phyloP scores from a whole-genome alignment of 148 eudicot species.

The Vaccinium macrocarpon region DNA sequence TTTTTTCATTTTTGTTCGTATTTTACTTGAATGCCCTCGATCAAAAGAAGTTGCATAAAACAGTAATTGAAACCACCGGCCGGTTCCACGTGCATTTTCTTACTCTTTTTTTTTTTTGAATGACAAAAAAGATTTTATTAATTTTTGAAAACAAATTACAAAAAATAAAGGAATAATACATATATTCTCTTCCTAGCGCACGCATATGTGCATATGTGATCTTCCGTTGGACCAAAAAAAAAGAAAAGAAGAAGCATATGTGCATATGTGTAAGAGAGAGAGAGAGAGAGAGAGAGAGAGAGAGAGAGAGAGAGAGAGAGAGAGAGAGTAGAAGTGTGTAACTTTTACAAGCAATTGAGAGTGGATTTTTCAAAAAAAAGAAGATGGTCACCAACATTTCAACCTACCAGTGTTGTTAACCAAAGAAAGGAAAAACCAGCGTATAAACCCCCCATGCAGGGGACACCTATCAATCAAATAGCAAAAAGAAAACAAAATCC shows the following conservation, averaged over 20 bases:
- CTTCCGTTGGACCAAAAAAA: too few relatives aligned
- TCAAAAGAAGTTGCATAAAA: too few relatives aligned
- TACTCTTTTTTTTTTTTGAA: too few relatives aligned
- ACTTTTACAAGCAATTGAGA: neutral
- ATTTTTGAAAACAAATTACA: too few relatives aligned
- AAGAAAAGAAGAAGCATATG: too few relatives aligned
- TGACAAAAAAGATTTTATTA: too few relatives aligned
- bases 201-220: too few relatives aligned
- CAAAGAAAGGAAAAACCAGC: slow-evolving; percentile 19
- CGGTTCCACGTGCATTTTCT: too few relatives aligned
- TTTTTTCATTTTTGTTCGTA: neutral
- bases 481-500: neutral
- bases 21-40: too few relatives aligned
- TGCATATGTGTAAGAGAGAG: too few relatives aligned
- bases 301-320: neutral
- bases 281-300: neutral
- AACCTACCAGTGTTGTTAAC: slow-evolving; percentile 42
- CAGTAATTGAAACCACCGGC: too few relatives aligned
- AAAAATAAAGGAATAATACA: too few relatives aligned
- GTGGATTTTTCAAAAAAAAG: neutral
- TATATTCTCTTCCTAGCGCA: neutral
- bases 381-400: slow-evolving; percentile 35
- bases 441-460: slow-evolving; percentile 10
- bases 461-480: neutral
- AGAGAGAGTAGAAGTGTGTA: neutral